Base-by-base conservation (phyloP, 805 yeast genomes). In the Kodamaea leandrae region DNA sequence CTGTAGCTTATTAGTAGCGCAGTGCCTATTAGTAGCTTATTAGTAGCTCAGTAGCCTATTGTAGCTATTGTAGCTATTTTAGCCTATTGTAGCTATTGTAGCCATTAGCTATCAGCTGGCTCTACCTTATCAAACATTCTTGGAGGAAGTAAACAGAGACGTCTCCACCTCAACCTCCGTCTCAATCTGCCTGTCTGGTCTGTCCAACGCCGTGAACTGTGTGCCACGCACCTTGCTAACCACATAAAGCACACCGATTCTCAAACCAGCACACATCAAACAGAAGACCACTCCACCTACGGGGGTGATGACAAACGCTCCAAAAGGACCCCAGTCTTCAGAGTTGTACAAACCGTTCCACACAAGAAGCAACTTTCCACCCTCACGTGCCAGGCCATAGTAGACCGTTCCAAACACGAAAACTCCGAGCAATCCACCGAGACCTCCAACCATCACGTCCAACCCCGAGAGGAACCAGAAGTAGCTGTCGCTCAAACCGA, bases 281-380 rank as follows among this genome's bases (percentile, higher is more conserved):
- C 86, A 81, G 46, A 82, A 67, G 4, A 83, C 46, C 2, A 89
- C 48, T 8, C 91, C 88, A 19, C 91, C 95, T 29, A 82, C 72
- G 4, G 96, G 96, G 1, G 96, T 93, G 47, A 83, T 85, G 5
- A 86, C 91, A 63, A 90, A 90, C 2, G 96, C 96, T 17, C 96
- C 97, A 66, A 90, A 90, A 0, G 95, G 82, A 53, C 95, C 86
- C 96, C 96, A 90, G 57, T 90, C 96, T 37, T 74, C 76, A 4
- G 76, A 68, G 46, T 74, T 68, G 55, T 90, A 90, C 19, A 90
- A 66, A 32, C 97, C 96, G 53, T 84, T 80, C 79, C 82, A 77
- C 39, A 90, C 71, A 44, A 90, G 66, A 39, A 90, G 64, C 38
- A 90, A 71, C 46, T 73, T 73, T 13, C 84, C 96, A 52, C 96